These are phyloP conservation scores for Ogataea trehalophila DNA, from an alignment of 805 yeast species.

Conservation along the genomic window DNA sequence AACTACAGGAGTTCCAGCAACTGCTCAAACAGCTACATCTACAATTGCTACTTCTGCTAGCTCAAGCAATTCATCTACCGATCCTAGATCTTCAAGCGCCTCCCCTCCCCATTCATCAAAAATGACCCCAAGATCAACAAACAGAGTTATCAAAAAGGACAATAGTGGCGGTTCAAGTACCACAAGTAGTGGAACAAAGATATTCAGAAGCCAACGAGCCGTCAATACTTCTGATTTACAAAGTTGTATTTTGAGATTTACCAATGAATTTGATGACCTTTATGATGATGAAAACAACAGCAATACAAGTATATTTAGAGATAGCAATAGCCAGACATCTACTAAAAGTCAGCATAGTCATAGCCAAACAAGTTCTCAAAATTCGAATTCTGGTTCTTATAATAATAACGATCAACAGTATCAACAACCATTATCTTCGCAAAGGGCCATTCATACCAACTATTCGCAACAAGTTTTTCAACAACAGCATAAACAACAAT, in stretches of 20 bases:
- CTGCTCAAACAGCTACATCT: not conserved
- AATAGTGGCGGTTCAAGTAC: conserved; percentile 6
- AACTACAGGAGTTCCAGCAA: not conserved
- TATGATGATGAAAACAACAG: conserved; percentile 24
- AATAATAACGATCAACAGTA: not conserved
- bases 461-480: not conserved
- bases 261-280: conserved; percentile 38
- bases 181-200: conserved; percentile 12
- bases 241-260: conserved; percentile 35
- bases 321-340: conserved; percentile 8
- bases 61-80: not conserved
- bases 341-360: conserved; percentile 1
- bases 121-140: conserved; percentile 12
- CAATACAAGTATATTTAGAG: conserved; percentile 27
- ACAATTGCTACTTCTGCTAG: conserved; percentile 1
- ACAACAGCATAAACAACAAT: not conserved
- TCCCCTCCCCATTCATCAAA: conserved; percentile 8
- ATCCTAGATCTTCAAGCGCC: conserved; percentile 5
- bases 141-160: conserved; percentile 3
- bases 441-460: not conserved
- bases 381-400: not conserved
- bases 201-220: conserved; percentile 23
- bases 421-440: not conserved
- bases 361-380: too few relatives aligned
- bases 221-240: conserved; percentile 37